phyloP scores from a whole-genome alignment of 768 basidiomycete species.

The Panaeolus papilionaceus region DNA sequence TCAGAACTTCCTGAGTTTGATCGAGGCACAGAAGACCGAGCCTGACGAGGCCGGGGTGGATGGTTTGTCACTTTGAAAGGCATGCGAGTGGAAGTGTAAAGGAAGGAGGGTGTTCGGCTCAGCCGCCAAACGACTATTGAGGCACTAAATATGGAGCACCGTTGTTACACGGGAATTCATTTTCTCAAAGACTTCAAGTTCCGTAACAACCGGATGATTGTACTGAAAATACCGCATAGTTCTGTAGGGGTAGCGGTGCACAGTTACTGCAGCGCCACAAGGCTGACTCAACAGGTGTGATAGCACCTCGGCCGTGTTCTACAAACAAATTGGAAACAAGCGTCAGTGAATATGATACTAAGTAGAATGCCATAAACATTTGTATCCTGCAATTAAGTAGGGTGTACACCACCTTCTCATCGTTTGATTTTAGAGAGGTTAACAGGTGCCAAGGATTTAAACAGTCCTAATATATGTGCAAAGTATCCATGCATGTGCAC shows the following conservation, averaged over 20 bases:
- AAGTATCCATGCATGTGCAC: not conserved
- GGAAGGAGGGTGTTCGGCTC: not conserved
- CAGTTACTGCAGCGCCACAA: too few species aligned
- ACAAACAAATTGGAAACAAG: too few species aligned
- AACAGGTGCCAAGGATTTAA: too few species aligned
- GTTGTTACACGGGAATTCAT: not conserved
- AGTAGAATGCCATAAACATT: too few species aligned
- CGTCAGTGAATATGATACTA: too few species aligned
- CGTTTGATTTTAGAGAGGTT: too few species aligned
- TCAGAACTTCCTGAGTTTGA: not conserved
- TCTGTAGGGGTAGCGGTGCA: not conserved
- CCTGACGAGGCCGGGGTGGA: not conserved
- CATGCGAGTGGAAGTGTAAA: not conserved
- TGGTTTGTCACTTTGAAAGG: slow-evolving; percentile 1
- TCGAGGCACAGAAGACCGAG: not conserved
- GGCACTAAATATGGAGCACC: not conserved
- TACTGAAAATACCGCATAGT: not conserved
- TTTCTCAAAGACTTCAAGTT: slow-evolving; percentile 1
- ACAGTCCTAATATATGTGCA: not conserved
- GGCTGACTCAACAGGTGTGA: too few species aligned
- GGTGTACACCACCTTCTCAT: too few species aligned
- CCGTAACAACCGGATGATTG: slow-evolving; percentile 16
- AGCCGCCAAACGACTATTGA: not conserved
- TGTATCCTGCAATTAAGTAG: too few species aligned
- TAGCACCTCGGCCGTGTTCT: too few species aligned